Percentiles rank a stretch among this genome's conserved stretches.
Conservation (phyloP, 1,139 yeast species). For the Debaryomyces fabryi region DNA sequence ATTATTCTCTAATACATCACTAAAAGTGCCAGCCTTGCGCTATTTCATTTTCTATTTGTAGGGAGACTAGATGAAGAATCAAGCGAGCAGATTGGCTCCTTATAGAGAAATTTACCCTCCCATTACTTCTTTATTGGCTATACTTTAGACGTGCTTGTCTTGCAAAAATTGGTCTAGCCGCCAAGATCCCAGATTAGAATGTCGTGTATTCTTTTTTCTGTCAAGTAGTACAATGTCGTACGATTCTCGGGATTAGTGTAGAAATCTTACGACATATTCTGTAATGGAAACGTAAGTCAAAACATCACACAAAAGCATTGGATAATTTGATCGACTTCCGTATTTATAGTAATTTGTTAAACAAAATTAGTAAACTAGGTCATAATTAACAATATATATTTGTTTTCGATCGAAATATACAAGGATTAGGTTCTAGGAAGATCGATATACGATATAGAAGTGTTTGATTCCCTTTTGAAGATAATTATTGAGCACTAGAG, state of each 20-base stretch:
- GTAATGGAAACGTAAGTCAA: background rate
- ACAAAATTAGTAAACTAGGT: slow-evolving; percentile 1
- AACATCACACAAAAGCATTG: background rate
- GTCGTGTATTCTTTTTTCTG: no score
- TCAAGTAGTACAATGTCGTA: background rate
- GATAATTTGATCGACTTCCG: slow-evolving; percentile 7
- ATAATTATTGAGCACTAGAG: background rate
- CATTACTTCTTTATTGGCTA: no score
- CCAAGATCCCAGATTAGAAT: no score
- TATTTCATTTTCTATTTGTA: background rate
- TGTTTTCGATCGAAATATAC: background rate
- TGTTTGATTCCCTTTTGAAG: background rate
- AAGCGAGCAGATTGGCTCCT: no score
- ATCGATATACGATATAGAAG: background rate
- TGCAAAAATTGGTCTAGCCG: no score
- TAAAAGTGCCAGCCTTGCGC: background rate
- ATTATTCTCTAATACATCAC: background rate
- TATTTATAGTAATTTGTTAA: slow-evolving; percentile 1
- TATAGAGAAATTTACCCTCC: no score
- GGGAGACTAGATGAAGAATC: no score
- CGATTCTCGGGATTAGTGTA: background rate
- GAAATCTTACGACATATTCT: background rate
- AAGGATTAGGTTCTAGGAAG: background rate
- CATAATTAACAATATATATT: background rate
- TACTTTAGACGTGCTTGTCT: no score